phyloP scores from a whole-genome alignment of 495 filamentous ascomycete species.

The Trypethelium eluteriae region DNA sequence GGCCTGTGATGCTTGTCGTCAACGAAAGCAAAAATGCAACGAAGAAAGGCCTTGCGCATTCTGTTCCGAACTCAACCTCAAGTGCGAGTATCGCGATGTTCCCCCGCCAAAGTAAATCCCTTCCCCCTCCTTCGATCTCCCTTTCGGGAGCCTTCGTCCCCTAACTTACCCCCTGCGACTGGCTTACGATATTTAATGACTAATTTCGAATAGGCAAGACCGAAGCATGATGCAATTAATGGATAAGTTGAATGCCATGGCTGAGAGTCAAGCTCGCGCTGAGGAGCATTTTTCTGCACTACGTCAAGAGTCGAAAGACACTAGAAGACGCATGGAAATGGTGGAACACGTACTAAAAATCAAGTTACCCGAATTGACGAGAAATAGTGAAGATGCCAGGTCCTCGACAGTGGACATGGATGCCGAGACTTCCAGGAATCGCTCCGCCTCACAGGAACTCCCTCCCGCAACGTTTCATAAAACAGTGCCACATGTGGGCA shows the following conservation, averaged over 20 bases:
- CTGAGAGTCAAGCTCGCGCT: slow-evolving; percentile 28
- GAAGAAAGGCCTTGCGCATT: slow-evolving; percentile 44
- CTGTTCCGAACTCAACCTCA: slow-evolving; percentile 46
- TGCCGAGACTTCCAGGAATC: neutral
- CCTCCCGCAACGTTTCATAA: neutral
- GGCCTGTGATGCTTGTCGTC: slow-evolving; percentile 61
- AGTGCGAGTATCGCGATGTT: slow-evolving; percentile 59
- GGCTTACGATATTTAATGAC: slow-evolving; percentile 19
- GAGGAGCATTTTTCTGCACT: neutral
- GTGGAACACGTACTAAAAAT: neutral
- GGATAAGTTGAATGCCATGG: slow-evolving; percentile 35
- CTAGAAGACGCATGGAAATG: neutral
- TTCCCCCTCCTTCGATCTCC: no score
- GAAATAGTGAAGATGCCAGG: neutral
- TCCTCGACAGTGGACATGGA: neutral
- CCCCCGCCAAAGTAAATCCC: slow-evolving; percentile 54
- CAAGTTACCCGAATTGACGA: neutral
- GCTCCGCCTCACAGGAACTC: neutral
- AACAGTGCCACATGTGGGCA: neutral
- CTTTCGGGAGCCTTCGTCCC: no score
- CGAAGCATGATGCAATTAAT: slow-evolving; percentile 35
- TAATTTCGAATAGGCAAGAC: slow-evolving; percentile 31
- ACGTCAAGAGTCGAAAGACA: slow-evolving; percentile 8
- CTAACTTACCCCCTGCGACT: no score
- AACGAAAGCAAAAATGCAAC: slow-evolving; percentile 65